Base-by-base conservation (phyloP, 1,284 basidiomycete species). In the Ustilago bromivora region DNA sequence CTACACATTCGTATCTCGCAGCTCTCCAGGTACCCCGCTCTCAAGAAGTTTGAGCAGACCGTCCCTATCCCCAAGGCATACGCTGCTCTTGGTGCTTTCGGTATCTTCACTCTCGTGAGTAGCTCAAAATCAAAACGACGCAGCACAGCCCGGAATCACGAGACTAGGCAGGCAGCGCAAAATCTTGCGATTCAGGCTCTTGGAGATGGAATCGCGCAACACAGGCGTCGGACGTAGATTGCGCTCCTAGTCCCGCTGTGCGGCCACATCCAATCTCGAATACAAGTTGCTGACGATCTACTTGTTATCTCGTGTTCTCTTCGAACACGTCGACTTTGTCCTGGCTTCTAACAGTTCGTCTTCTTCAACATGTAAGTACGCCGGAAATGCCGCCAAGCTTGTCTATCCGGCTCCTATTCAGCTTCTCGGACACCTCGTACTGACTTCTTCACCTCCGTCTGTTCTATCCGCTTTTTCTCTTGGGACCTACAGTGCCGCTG, bases 21-120 rank as follows among this genome's bases (percentile, higher is more conserved):
- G 95, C 92, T 99, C 84, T 90, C 92, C 86, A 96, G 94, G 90
- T 98, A 96, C 88, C 93, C 95, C 40, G 71, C 75, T 54, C 69
- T 80, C 17, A 78, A 78, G 80, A 79, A 90, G 84, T 87, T 98
- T 81, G 96, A 99, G 89, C 90, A 92, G 87, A 92, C 92, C 87
- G 96, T 94, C 7, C 92, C 94, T 84, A 88, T 98, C 52, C 96
- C 96, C 82, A 98, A 98, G 91, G 91, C 94, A 19, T 96, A 96
- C 88, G 90, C 92, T 76, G 94, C 93, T 82, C 88, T 98, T 81
- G 94, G 92, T 70, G 89, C 90, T 76, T 88, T 92, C 74, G 82
- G 89, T 64, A 87, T 95, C 85, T 85, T 87, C 78, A 82, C 83
- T 57, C 62, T 85, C 40, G 82, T 85, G 68, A 68, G 78, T 79